Evolutionary conservation across 768 basidiomycete species (phyloP), one percentile per base, ranked within the genome.

Genomic region (Cystofilobasidium capitatum): DNA sequence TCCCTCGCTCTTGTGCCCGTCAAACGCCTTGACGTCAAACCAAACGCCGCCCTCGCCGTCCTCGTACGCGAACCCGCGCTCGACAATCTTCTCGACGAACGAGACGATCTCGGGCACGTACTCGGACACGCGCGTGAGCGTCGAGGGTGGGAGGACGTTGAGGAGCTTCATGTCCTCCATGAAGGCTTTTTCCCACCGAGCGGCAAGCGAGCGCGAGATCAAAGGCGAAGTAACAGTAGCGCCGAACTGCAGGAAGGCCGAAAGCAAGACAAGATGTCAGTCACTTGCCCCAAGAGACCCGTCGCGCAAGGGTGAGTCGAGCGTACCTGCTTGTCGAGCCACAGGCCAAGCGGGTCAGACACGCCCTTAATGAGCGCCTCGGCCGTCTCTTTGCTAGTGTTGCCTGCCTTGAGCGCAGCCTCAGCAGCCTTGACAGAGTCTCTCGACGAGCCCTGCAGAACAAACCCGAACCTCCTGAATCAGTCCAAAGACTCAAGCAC

Each of bases 21-120:
- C 89, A 72, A 94, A 97, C 44, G 83, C 82, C 58, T 78, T 78
- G 0, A 90, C 93, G 77, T 96, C 88, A 73, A 97, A 97, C 78
- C 93, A 97, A 35, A 97, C 85, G 76, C 87, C 91, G 20, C 91
- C 91, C 70, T 83, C 82, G n/a, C 79, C 80, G 61, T 80, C 84
- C 31, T 64, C 66, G 74, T 88, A 88, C 31, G 82, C 91, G 74
- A 86, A 96, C 0, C 93, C 94, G 67, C 93, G 93, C 64, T 83
- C 79, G 68, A 96, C 80, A 74, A 98, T 89, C 31, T 83, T 80
- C 75, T 91, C 83, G 44, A 98, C 88, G 76, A 92, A 99, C 5
- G 83, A 77, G 59, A 92, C 89, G 71, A 97, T 89, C 78, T 98
- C 93, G 4, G 92, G 90, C 10, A 99, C 87, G 77, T 91, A 99